Evolutionary conservation across 2,329 filamentous ascomycete genomes (phyloP), one percentile per base, ranked within the genome.

Genomic region (Diaporthe longicolla): DNA sequence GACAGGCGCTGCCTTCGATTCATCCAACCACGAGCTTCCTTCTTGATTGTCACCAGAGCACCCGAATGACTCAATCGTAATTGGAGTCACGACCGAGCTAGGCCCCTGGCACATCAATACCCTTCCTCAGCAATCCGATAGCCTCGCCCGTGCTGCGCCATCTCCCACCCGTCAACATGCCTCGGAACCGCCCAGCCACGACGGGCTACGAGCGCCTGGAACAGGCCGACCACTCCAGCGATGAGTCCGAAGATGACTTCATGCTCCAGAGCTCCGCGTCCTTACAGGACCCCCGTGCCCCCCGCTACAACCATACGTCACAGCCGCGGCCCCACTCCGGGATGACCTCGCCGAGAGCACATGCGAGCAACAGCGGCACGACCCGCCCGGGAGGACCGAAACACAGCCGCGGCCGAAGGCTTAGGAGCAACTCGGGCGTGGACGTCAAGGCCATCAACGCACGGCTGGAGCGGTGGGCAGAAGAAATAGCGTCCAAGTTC

Each of bases 391-490:
- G 77, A 35, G 76, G 78, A 3, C 78, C 82, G 7, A 81, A 84
- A 21, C 81, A 82, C 50, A 87, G 86, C 78, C 85, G 87, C 76
- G 84, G 84, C 78, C 85, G 79, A 81, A 87, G 85, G 78, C 84
- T 80, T 78, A 89, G 82, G 78, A 93, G 94, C 81, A 97, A 95
- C 79, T 95, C 95, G 26, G 96, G 95, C 4, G 96, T 99, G 24
- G 97, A 99, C 81, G 94, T 99, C 81, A 98, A 98, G 82, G 97
- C 97, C 75, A 98, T 99, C 84, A 99, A 99, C 83, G 95, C 96
- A 74, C 90, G 97, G 32, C 87, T 99, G 35, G 97, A 99, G 84
- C 90, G 94, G 81, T 99, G 97, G 97, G 97, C 97, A 21, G 97
- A 98, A 79, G 97, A 99, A 85, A 98, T 99, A 80, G 95, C 97